Evolutionary conservation across 768 basidiomycete genomes (phyloP).

Genomic region (Cystofilobasidium ferigula): DNA sequence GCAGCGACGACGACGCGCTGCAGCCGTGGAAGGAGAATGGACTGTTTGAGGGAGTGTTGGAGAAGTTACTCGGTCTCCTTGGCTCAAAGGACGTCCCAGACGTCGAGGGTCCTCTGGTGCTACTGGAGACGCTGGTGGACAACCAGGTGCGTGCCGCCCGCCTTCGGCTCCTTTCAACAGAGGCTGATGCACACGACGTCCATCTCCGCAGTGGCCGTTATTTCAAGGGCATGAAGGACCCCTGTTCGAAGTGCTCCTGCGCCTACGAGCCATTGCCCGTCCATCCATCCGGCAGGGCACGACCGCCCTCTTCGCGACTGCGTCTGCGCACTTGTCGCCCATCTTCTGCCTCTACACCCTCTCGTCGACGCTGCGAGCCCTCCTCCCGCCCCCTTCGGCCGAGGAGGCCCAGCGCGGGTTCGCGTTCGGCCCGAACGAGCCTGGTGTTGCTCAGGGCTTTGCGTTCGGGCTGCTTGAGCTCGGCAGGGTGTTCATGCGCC

Average conservation of each 20-base stretch:
- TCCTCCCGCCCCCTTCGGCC: not conserved
- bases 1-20: not conserved
- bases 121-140: not conserved
- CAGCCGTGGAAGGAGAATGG: not conserved
- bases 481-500: constrained; percentile 67
- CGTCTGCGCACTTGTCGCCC: not conserved
- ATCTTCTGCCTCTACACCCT: not conserved
- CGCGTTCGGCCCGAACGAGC: not conserved
- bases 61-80: not conserved
- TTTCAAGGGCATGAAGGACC: not conserved
- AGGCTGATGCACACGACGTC: not conserved
- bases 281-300: not conserved
- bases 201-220: not conserved
- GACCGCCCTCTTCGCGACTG: not conserved
- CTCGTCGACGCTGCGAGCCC: not conserved
- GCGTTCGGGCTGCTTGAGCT: constrained; percentile 75
- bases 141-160: not conserved
- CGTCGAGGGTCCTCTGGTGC: not conserved
- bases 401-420: not conserved
- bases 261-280: not conserved
- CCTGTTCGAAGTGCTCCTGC: not conserved
- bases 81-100: not conserved
- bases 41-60: not conserved
- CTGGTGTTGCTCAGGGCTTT: not conserved
- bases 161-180: not conserved